These are phyloP conservation scores for Drechslerella coelobrocha DNA, from an alignment of 2,329 filamentous ascomycete genomes.

Conservation along the genomic window DNA sequence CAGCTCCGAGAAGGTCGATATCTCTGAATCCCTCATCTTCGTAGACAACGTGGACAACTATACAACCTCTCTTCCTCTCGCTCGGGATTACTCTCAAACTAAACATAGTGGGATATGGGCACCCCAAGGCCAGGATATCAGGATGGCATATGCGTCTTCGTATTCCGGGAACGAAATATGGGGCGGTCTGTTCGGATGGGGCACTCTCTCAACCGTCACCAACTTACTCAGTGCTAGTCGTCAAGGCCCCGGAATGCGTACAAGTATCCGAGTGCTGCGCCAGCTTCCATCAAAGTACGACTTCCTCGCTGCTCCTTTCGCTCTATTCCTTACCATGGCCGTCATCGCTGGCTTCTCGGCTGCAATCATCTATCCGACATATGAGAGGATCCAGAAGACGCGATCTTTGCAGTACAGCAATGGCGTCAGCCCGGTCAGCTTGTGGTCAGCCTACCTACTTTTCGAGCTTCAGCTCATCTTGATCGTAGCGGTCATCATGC, in stretches of 20 bases:
- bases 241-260: conserved; percentile 21
- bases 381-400: conserved; percentile 78
- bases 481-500: conserved; percentile 61
- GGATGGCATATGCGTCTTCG: conserved; percentile 3
- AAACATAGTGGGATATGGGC: conserved; percentile 26
- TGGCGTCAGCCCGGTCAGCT: conserved; percentile 78
- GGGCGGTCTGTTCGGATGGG: not conserved
- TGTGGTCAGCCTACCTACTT: conserved; percentile 81
- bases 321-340: conserved; percentile 72
- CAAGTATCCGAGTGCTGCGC: conserved; percentile 64
- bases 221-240: conserved; percentile 26
- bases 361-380: conserved; percentile 74
- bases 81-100: not conserved
- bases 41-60: conserved; percentile 38
- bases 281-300: conserved; percentile 77
- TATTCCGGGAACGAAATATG: not conserved
- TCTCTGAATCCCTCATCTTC: conserved; percentile 9
- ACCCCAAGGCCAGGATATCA: conserved; percentile 9
- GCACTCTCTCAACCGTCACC: conserved; percentile 9
- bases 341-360: conserved; percentile 86
- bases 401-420: conserved; percentile 89
- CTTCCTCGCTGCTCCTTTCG: conserved; percentile 59
- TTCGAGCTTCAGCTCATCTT: conserved; percentile 76
- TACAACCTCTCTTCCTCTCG: conserved; percentile 16
- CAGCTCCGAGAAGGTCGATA: not conserved